Percentiles rank a stretch among this genome's conserved stretches.
phyloP scores from a whole-genome alignment of 371 early-diverging fungal species.

The Rhizopus delemar region DNA sequence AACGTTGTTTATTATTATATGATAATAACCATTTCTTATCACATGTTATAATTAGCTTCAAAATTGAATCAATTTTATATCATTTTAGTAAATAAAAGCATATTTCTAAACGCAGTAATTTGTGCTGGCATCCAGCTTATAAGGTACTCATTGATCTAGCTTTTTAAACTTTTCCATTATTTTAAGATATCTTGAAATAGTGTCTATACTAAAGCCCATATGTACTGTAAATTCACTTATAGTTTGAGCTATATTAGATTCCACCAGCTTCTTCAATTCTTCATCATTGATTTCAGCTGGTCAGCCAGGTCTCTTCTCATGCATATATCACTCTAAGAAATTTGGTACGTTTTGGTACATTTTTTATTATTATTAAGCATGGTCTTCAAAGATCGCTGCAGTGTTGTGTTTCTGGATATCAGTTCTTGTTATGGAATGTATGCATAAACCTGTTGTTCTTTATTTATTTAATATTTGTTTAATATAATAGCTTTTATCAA shows the following conservation, averaged over 20 bases:
- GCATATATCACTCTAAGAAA: constrained; percentile 1
- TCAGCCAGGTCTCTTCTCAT: neutral
- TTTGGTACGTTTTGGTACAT: constrained; percentile 1
- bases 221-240: neutral
- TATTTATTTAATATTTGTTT: constrained; percentile 2
- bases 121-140: constrained; percentile 1
- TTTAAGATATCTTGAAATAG: neutral
- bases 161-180: constrained; percentile 1
- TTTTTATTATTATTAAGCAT: constrained; percentile 2
- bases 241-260: constrained; percentile 6
- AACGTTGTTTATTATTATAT: constrained; percentile 8
- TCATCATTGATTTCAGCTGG: constrained; percentile 1
- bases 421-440: constrained; percentile 4
- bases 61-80: neutral
- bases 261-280: neutral
- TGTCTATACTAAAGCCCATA: neutral
- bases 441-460: constrained; percentile 2
- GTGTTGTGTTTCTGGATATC: constrained; percentile 6
- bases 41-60: constrained; percentile 1
- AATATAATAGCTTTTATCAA: constrained; percentile 6
- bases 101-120: neutral
- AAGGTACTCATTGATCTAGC: constrained; percentile 1
- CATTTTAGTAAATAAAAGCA: constrained; percentile 1
- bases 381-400: constrained; percentile 1
- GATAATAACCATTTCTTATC: neutral